A percentile compares a stretch with the other conserved stretches of the same genome.
Evolutionary conservation across 73 alveolate species (phyloP).

Genomic region (Breviolum minutum): DNA sequence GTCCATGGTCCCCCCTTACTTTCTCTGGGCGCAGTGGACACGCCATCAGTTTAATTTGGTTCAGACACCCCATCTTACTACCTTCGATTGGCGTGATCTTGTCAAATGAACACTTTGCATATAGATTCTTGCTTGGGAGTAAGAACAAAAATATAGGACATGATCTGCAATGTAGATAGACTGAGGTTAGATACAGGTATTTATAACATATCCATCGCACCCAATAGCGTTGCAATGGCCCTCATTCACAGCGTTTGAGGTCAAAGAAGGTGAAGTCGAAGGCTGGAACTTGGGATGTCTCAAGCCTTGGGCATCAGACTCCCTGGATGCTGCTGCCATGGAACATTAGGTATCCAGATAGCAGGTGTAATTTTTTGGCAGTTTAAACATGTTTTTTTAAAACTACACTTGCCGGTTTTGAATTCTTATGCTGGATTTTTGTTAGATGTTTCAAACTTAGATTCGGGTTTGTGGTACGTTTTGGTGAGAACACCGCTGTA

Average conservation of each 20-base stretch:
- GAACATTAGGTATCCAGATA: not conserved
- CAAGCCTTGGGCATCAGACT: not conserved
- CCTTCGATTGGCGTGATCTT: not conserved
- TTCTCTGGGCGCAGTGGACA: not conserved
- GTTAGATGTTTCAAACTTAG: not conserved
- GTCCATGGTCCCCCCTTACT: not conserved
- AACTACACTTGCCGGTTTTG: not conserved
- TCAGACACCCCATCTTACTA: too few relatives aligned
- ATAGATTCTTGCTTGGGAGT: not conserved
- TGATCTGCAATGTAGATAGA: too few relatives aligned
- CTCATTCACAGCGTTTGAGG: not conserved
- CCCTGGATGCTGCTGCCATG: not conserved
- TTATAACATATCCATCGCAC: too few relatives aligned
- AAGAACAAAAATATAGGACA: not conserved
- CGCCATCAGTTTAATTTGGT: not conserved
- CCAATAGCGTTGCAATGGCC: not conserved
- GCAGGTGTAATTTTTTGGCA: not conserved
- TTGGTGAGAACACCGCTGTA: not conserved
- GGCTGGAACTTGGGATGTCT: not conserved
- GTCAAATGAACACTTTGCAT: not conserved
- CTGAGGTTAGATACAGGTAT: too few relatives aligned
- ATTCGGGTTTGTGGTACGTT: not conserved
- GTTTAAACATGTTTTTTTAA: not conserved
- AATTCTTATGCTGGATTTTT: not conserved
- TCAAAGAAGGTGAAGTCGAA: conserved; percentile 49